These are phyloP conservation scores for Fomitiporia mediterranea DNA, from an alignment of 1,284 basidiomycete species.

Conservation along the genomic window DNA sequence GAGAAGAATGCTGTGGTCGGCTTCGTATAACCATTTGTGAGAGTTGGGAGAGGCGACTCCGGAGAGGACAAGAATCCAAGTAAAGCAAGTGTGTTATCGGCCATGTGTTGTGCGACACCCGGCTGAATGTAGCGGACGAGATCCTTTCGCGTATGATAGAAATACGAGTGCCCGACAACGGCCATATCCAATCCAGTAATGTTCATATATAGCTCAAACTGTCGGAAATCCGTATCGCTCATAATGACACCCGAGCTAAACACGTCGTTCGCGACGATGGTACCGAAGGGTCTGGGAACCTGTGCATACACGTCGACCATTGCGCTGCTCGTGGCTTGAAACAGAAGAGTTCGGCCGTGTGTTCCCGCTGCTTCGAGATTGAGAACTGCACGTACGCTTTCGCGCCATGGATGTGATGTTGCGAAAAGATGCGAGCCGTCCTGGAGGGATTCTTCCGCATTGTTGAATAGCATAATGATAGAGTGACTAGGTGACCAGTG, in stretches of 20 bases:
- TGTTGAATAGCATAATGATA: conserved; percentile 91
- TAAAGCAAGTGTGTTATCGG: conserved; percentile 83
- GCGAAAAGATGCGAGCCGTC: conserved; percentile 93
- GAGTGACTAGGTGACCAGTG: conserved; percentile 75
- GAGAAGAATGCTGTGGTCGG: conserved; percentile 78
- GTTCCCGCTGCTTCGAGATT: conserved; percentile 95
- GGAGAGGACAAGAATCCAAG: conserved; percentile 73
- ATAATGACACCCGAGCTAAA: conserved; percentile 91
- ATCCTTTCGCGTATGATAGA: conserved; percentile 91
- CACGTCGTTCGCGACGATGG: conserved; percentile 89
- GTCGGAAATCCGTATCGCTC: conserved; percentile 91
- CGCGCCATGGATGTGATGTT: conserved; percentile 75
- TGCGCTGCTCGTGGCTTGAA: conserved; percentile 92
- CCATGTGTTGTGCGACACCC: conserved; percentile 89
- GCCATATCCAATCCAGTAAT: conserved; percentile 91
- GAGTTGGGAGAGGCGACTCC: conserved; percentile 57
- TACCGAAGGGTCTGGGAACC: conserved; percentile 88
- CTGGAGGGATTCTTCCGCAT: conserved; percentile 92
- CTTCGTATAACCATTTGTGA: conserved; percentile 50
- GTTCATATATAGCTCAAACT: conserved; percentile 90
- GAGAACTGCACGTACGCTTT: conserved; percentile 79
- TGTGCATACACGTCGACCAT: conserved; percentile 91
- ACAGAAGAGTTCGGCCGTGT: conserved; percentile 85
- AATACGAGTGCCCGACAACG: conserved; percentile 87
- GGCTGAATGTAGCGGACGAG: conserved; percentile 76